phyloP scores from a whole-genome alignment of 2,329 filamentous ascomycete genomes.

The Penicillium sp. region DNA sequence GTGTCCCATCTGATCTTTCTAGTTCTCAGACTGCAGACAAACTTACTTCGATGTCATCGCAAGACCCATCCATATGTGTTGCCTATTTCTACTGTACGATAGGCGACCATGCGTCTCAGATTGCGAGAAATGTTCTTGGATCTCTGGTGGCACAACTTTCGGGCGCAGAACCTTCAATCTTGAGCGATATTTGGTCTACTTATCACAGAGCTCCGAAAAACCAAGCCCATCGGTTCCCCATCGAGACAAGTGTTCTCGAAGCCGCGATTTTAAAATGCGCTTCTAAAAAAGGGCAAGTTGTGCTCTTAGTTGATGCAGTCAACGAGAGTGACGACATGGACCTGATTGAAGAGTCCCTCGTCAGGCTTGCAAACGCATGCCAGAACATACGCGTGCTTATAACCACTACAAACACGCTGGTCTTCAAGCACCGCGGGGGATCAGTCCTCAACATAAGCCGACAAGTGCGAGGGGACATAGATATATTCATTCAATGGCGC shows the following conservation, averaged over 20 bases:
- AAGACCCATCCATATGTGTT: slow-evolving; percentile 4
- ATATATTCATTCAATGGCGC: slow-evolving; percentile 15
- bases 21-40: slow-evolving; percentile 21
- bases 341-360: slow-evolving; percentile 11
- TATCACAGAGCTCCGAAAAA: slow-evolving; percentile 15
- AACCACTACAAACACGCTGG: slow-evolving; percentile 13
- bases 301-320: slow-evolving; percentile 20
- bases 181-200: slow-evolving; percentile 11
- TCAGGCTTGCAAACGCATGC: slow-evolving; percentile 9
- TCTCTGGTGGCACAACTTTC: slow-evolving; percentile 22
- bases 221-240: slow-evolving; percentile 13
- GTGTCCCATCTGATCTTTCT: background rate
- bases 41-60: slow-evolving; percentile 8
- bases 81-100: slow-evolving; percentile 25
- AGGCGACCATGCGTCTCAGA: slow-evolving; percentile 16
- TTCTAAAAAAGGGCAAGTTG: slow-evolving; percentile 1
- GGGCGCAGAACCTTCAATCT: slow-evolving; percentile 6
- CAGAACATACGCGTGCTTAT: slow-evolving; percentile 19
- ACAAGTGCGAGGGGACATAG: slow-evolving; percentile 15
- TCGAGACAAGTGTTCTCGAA: slow-evolving; percentile 16
- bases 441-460: slow-evolving; percentile 11
- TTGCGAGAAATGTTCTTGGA: slow-evolving; percentile 15
- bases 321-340: slow-evolving; percentile 20
- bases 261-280: slow-evolving; percentile 15
- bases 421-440: background rate